phyloP scores from a whole-genome alignment of 106 monocot species.

The Narthecium ossifragum region DNA sequence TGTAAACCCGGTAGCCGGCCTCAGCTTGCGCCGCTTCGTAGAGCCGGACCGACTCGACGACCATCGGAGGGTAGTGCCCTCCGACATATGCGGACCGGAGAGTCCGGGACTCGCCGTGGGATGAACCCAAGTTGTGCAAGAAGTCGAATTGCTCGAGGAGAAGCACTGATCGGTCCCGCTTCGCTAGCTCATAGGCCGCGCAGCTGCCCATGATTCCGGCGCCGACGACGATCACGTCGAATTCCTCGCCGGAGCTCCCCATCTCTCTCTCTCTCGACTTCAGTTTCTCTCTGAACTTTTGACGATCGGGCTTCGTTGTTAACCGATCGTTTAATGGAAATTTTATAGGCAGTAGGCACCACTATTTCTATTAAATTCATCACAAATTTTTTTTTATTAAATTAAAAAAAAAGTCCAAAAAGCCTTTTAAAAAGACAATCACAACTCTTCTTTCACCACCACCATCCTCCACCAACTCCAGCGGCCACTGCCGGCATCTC shows the following conservation, averaged over 20 bases:
- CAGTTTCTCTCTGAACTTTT: too few relatives aligned
- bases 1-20: slow-evolving; percentile 59
- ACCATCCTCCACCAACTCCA: too few relatives aligned
- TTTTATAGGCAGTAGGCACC: too few relatives aligned
- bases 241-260: slow-evolving; percentile 14
- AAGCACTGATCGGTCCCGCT: slow-evolving; percentile 43
- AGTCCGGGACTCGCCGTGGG: slow-evolving; percentile 95
- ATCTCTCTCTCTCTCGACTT: too few relatives aligned
- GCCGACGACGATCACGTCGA: slow-evolving; percentile 55
- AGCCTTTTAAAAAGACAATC: too few relatives aligned
- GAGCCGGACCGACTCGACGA: slow-evolving; percentile 38
- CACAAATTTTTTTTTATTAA: too few relatives aligned
- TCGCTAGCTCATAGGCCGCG: slow-evolving; percentile 48
- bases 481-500: too few relatives aligned
- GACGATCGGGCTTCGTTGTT: too few relatives aligned
- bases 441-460: too few relatives aligned
- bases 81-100: slow-evolving; percentile 76
- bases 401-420: too few relatives aligned
- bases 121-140: slow-evolving; percentile 87
- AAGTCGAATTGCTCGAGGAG: slow-evolving; percentile 89
- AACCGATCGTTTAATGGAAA: too few relatives aligned
- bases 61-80: slow-evolving; percentile 56
- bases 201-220: slow-evolving; percentile 88
- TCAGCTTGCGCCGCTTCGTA: slow-evolving; percentile 54
- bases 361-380: too few relatives aligned